Conservation (phyloP, 495 filamentous ascomycete genomes). For the Niebla homalea region DNA sequence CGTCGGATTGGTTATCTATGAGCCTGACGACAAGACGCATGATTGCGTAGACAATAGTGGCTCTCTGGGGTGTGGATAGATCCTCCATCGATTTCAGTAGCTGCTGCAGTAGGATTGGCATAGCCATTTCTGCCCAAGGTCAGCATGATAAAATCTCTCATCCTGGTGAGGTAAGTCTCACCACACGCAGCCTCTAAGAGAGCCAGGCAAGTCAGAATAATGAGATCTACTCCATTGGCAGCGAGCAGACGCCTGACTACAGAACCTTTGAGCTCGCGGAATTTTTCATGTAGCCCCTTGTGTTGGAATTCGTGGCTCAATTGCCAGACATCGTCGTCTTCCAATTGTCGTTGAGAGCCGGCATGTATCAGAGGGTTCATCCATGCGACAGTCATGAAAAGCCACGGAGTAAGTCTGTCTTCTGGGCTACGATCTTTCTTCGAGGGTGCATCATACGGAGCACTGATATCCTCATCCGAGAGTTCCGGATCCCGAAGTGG, state of each 20-base stretch:
- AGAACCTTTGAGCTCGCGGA: slow-evolving; percentile 57
- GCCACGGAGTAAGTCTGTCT: slow-evolving; percentile 64
- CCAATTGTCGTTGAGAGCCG: slow-evolving; percentile 46
- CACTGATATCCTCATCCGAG: slow-evolving; percentile 47
- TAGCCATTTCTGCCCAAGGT: slow-evolving; percentile 34
- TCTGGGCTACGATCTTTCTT: slow-evolving; percentile 61
- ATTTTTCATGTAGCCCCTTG: slow-evolving; percentile 50
- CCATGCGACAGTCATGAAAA: slow-evolving; percentile 76
- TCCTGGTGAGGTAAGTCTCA: not conserved
- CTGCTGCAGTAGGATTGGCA: slow-evolving; percentile 57
- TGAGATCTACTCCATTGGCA: slow-evolving; percentile 63
- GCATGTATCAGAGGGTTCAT: slow-evolving; percentile 56
- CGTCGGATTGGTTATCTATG: slow-evolving; percentile 47
- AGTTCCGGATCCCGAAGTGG: slow-evolving; percentile 51
- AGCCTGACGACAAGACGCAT: slow-evolving; percentile 47
- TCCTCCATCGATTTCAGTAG: slow-evolving; percentile 55
- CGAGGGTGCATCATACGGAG: slow-evolving; percentile 42
- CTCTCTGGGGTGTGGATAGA: slow-evolving; percentile 29
- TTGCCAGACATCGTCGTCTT: slow-evolving; percentile 69
- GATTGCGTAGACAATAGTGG: slow-evolving; percentile 52
- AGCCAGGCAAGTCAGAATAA: slow-evolving; percentile 48
- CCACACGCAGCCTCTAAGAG: slow-evolving; percentile 38
- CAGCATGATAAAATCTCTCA: not conserved
- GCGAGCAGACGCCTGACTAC: slow-evolving; percentile 52
- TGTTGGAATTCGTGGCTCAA: slow-evolving; percentile 69